A percentile compares a stretch with the other conserved stretches of the same genome.
Evolutionary conservation across 257 asterid species (phyloP).

Genomic region (Rauvolfia tetraphylla): DNA sequence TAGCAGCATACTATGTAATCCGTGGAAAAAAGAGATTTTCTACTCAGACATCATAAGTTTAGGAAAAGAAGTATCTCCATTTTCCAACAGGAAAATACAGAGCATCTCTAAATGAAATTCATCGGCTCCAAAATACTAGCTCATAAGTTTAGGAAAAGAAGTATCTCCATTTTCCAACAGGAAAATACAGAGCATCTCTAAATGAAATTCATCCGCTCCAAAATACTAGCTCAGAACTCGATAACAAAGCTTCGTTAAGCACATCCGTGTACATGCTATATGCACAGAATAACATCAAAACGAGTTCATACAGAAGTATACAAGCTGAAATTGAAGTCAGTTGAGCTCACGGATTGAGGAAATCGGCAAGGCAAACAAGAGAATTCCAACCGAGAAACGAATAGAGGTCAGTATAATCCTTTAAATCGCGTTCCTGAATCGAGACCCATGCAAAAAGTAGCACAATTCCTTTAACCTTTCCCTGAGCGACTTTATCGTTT

Average conservation of each 20-base stretch:
- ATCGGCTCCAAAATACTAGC: background rate
- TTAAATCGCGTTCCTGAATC: conserved; percentile 45
- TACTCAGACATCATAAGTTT: background rate
- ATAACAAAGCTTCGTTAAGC: background rate
- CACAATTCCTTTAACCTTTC: conserved; percentile 55
- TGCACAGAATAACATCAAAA: background rate
- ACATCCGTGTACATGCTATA: background rate
- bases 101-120: background rate
- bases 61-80: background rate
- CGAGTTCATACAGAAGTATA: background rate
- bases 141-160: background rate
- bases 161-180: background rate
- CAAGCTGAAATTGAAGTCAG: background rate
- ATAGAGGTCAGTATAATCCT: conserved; percentile 45
- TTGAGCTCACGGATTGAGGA: conserved; percentile 59
- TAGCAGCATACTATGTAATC: background rate
- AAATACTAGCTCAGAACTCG: background rate
- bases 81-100: background rate
- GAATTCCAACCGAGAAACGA: conserved; percentile 79
- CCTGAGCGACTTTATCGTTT: conserved; percentile 22
- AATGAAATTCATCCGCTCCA: conserved; percentile 1
- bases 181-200: background rate
- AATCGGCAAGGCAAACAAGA: conserved; percentile 76
- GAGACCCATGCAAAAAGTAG: conserved; percentile 72
- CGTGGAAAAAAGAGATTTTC: background rate